These are phyloP conservation scores for Skeletonema grethae DNA, from an alignment of 108 stramenopile genomes.

Conservation along the genomic window DNA sequence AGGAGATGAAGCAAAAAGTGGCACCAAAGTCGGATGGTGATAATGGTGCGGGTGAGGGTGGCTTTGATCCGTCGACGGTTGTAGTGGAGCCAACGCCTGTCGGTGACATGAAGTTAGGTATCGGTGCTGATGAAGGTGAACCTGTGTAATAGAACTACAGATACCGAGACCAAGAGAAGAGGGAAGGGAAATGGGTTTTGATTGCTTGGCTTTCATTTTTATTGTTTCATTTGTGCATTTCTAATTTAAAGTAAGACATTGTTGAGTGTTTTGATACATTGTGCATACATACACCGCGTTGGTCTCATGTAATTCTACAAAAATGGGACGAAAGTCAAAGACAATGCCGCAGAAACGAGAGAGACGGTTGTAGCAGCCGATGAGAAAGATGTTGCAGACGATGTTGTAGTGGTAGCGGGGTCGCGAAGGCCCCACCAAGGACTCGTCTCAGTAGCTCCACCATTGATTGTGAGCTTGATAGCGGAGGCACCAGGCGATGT, in stretches of 20 bases:
- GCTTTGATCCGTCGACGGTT: background rate
- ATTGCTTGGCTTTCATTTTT: conserved; percentile 1
- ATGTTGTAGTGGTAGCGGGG: background rate
- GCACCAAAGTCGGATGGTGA: background rate
- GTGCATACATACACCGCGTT: background rate
- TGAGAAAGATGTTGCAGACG: background rate
- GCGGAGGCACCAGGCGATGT: conserved; percentile 5
- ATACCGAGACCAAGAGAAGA: no score
- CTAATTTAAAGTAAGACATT: background rate
- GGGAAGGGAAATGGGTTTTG: background rate
- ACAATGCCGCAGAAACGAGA: background rate
- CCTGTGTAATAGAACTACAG: background rate
- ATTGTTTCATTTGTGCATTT: conserved; percentile 4
- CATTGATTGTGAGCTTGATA: background rate
- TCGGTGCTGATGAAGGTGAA: background rate
- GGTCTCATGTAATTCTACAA: background rate
- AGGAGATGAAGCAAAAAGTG: background rate
- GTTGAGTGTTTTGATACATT: background rate
- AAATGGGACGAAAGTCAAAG: background rate
- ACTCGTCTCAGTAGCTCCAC: background rate
- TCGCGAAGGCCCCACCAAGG: background rate
- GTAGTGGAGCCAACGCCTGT: background rate
- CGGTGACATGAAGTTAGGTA: background rate
- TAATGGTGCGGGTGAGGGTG: background rate
- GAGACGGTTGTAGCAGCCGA: background rate